phyloP scores from a whole-genome alignment of 352 stramenopile species.

The Plasmopara muralis region DNA sequence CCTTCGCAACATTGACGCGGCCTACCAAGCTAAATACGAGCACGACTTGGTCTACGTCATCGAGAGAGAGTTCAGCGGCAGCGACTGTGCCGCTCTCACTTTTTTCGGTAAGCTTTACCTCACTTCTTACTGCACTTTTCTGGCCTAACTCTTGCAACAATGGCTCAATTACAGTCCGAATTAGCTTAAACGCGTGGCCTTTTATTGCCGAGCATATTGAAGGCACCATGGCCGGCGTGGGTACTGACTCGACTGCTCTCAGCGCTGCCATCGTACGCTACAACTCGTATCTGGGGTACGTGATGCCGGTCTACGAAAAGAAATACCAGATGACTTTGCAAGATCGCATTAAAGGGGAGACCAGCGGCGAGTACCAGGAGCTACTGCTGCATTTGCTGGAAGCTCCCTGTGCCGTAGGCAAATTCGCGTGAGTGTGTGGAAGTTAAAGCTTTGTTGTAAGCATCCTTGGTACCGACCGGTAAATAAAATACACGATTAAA shows the following conservation, averaged over 20 bases:
- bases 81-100: constrained; percentile 36
- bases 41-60: constrained; percentile 52
- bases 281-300: constrained; percentile 46
- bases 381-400: constrained; percentile 56
- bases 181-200: constrained; percentile 52
- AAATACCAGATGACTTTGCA: constrained; percentile 56
- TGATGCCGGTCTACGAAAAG: constrained; percentile 46
- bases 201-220: constrained; percentile 60
- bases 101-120: constrained; percentile 39
- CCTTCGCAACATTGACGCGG: constrained; percentile 44
- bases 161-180: constrained; percentile 22
- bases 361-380: constrained; percentile 51
- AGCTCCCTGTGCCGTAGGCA: constrained; percentile 26
- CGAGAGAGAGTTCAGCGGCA: constrained; percentile 61
- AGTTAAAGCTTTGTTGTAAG: not conserved
- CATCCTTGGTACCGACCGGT: not conserved
- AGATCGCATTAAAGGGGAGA: constrained; percentile 50
- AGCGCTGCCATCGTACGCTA: constrained; percentile 63
- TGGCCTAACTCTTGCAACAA: constrained; percentile 5
- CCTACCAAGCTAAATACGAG: constrained; percentile 56
- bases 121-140: not conserved
- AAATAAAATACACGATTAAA: not conserved
- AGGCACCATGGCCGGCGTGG: constrained; percentile 55
- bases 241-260: constrained; percentile 63
- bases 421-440: constrained; percentile 21